Conservation (phyloP, 805 yeast genomes). For the Myxozyma lipomycoides region DNA sequence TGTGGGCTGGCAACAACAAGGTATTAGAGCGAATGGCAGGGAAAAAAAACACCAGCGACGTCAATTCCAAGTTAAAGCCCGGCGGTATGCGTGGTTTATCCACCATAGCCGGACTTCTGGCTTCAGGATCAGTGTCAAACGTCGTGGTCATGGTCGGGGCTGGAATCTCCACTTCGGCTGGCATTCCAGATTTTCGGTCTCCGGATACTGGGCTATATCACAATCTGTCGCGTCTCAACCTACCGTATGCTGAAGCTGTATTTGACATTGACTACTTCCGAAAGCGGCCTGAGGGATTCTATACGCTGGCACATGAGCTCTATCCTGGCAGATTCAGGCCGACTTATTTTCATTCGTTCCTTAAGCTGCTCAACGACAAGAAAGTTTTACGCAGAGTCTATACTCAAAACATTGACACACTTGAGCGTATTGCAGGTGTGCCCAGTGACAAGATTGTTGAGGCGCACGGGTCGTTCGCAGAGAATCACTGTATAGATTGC, state of each 20-base stretch:
- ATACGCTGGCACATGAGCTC: slow-evolving; percentile 74
- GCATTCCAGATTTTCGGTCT: slow-evolving; percentile 92
- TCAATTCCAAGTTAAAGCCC: too few relatives aligned
- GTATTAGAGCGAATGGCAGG: too few relatives aligned
- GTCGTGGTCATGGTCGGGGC: slow-evolving; percentile 62
- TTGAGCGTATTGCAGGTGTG: slow-evolving; percentile 83
- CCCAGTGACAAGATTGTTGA: slow-evolving; percentile 62
- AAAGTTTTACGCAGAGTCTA: slow-evolving; percentile 63
- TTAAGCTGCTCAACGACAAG: slow-evolving; percentile 63
- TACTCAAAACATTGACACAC: slow-evolving; percentile 90
- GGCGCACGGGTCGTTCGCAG: slow-evolving; percentile 93
- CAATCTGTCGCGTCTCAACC: slow-evolving; percentile 63
- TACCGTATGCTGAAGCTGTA: slow-evolving; percentile 94
- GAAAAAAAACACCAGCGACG: too few relatives aligned
- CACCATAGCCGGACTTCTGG: slow-evolving; percentile 12
- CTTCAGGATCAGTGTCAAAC: slow-evolving; percentile 10
- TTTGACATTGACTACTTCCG: slow-evolving; percentile 82
- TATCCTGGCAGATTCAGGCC: slow-evolving; percentile 87
- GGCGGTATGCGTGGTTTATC: too few relatives aligned
- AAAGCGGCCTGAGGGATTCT: slow-evolving; percentile 77
- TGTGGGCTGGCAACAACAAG: too few relatives aligned
- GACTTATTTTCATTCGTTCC: slow-evolving; percentile 72
- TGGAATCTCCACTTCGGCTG: slow-evolving; percentile 89
- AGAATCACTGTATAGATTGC: slow-evolving; percentile 80
- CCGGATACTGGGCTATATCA: slow-evolving; percentile 80